A percentile compares a stretch with the other conserved stretches of the same genome.
These are phyloP conservation scores for Aspergillus sp. DNA, from an alignment of 2,329 filamentous ascomycete species.

Conservation along the genomic window DNA sequence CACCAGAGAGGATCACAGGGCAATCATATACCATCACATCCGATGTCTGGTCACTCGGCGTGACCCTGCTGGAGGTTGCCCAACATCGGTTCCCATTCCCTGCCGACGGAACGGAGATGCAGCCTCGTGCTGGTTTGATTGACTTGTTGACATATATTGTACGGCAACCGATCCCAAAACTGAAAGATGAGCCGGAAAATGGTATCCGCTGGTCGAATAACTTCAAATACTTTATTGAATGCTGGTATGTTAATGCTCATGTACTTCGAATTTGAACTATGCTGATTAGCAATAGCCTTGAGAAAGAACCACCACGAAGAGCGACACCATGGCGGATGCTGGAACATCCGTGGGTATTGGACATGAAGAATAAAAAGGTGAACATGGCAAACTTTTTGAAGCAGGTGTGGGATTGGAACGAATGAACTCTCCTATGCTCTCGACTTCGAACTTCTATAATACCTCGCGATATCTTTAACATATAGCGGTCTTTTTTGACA, in stretches of 20 bases:
- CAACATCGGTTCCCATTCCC: conserved; percentile 98
- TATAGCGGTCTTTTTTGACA: conserved; percentile 21
- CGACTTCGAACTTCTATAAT: conserved; percentile 7
- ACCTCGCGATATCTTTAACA: conserved; percentile 1
- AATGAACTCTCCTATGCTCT: conserved; percentile 41
- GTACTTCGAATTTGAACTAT: neutral
- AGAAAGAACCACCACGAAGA: conserved; percentile 84
- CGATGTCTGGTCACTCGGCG: conserved; percentile 96
- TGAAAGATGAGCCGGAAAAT: conserved; percentile 90
- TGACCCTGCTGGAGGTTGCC: conserved; percentile 97
- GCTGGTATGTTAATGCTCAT: conserved; percentile 65
- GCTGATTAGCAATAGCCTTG: conserved; percentile 61
- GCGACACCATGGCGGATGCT: conserved; percentile 98
- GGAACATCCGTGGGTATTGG: conserved; percentile 97
- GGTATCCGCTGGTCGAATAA: conserved; percentile 93
- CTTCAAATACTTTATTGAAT: conserved; percentile 99
- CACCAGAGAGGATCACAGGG: conserved; percentile 93
- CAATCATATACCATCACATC: conserved; percentile 98
- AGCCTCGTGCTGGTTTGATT: conserved; percentile 87
- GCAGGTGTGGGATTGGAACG: conserved; percentile 96
- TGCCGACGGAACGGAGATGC: conserved; percentile 92
- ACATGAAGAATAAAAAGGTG: conserved; percentile 93
- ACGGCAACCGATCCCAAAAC: conserved; percentile 86
- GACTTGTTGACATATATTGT: conserved; percentile 98
- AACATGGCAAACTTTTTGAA: conserved; percentile 95